phyloP scores from a whole-genome alignment of 2,329 filamentous ascomycete species.

The Helotiales sp. region DNA sequence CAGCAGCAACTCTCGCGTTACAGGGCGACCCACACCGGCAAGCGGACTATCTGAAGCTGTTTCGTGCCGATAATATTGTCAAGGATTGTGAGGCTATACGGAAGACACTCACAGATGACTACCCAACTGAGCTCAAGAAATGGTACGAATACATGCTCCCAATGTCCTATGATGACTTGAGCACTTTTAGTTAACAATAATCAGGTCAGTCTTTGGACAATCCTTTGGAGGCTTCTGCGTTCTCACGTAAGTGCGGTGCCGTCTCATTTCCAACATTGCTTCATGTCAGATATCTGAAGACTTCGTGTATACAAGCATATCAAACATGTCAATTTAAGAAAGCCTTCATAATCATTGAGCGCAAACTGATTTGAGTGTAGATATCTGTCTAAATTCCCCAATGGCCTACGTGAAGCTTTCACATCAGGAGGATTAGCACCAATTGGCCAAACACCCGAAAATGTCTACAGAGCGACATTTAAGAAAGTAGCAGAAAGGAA shows the following conservation, averaged over 20 bases:
- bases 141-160: constrained; percentile 58
- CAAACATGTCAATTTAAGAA: not conserved
- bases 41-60: constrained; percentile 79
- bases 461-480: constrained; percentile 77
- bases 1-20: constrained; percentile 70
- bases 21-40: constrained; percentile 70
- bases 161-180: no score
- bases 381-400: constrained; percentile 73
- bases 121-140: constrained; percentile 70
- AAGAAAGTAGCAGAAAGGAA: constrained; percentile 74
- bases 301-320: not conserved
- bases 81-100: constrained; percentile 87
- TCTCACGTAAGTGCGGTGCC: constrained; percentile 65
- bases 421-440: constrained; percentile 84
- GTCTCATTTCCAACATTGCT: not conserved
- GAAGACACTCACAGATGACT: constrained; percentile 71
- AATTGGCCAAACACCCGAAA: constrained; percentile 70
- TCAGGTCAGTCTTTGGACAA: constrained; percentile 89
- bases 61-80: constrained; percentile 90
- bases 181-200: not conserved
- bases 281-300: not conserved
- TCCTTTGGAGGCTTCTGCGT: constrained; percentile 90
- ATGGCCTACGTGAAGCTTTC: constrained; percentile 82
- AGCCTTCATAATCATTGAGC: not conserved
- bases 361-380: constrained; percentile 8